Conservation (phyloP, 2,329 filamentous ascomycete genomes). For the Epichloe hybrida region DNA sequence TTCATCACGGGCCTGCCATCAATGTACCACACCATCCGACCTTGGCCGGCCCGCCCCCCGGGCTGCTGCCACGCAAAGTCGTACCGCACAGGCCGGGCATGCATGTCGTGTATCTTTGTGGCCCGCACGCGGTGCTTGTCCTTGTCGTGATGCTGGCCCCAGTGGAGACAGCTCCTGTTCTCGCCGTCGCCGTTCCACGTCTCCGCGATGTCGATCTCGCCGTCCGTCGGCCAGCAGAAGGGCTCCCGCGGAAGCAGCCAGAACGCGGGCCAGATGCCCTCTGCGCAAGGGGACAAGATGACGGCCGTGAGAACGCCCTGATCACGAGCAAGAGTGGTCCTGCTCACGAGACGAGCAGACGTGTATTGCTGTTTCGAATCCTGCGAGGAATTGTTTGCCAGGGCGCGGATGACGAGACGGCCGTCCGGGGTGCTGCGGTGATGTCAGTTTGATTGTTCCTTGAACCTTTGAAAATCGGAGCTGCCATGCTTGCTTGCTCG, state of each 20-base stretch:
- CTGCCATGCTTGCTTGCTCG: too few relatives aligned
- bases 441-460: not conserved
- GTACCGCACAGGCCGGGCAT: constrained; percentile 32
- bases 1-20: constrained; percentile 45
- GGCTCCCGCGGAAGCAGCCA: constrained; percentile 46
- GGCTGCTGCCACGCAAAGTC: constrained; percentile 43
- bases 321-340: constrained; percentile 34
- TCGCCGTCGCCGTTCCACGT: constrained; percentile 44
- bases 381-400: constrained; percentile 23
- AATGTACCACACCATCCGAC: constrained; percentile 43
- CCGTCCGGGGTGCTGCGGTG: constrained; percentile 29
- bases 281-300: constrained; percentile 37
- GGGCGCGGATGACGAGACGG: constrained; percentile 37
- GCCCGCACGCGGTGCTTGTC: constrained; percentile 43
- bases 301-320: constrained; percentile 39
- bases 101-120: constrained; percentile 36
- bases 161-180: constrained; percentile 46
- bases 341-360: constrained; percentile 40
- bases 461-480: too few relatives aligned
- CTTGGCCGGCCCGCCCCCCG: constrained; percentile 28
- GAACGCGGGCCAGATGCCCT: constrained; percentile 48
- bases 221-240: constrained; percentile 44
- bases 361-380: constrained; percentile 33
- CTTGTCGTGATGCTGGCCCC: constrained; percentile 40
- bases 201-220: constrained; percentile 48